Evolutionary conservation across 192 early-diverging fungal genomes (phyloP), one percentile per base, ranked within the genome.

Genomic region (Backusella macrospora): DNA sequence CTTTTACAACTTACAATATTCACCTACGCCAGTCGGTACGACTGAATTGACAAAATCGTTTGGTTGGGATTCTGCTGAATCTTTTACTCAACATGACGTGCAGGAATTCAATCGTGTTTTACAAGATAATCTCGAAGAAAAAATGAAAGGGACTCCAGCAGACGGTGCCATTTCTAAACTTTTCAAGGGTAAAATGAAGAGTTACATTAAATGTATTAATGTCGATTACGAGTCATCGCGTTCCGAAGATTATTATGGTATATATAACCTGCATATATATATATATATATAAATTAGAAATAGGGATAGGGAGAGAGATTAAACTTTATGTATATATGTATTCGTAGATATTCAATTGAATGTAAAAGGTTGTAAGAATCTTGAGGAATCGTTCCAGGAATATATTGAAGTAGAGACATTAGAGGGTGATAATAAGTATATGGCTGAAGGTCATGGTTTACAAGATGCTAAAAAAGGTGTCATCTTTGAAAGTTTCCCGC

Each of bases 1-100:
- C 59, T 99, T 98, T 75, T 97, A 97, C 76, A 92, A 95, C 62
- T 77, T 99, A 59, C 95, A 97, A 70, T 86, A 86, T 47, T 88
- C 86, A 42, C 69, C 85, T n/a, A 74, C 83, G 18, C 80, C 96
- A 2, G 94, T 99, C 42, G 94, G 78, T 40, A 99, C 98, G 0
- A 96, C 87, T 1, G 98, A 98, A 83, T 82, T 99, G 71, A 99
- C 98, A 45, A 92, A 92, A 77, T 96, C 95, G 3, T 99, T 99
- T 90, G 98, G 98, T 14, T 99, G 98, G 98, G 93, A 97, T 79
- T 92, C 96, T 7, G 66, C 90, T 52, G 98, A 98, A 40, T 91
- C 95, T 15, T 99, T 98, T 75, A 92, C 90, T 87, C 97, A 99
- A 85, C 98, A 99, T 77, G 98, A 99, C 81, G 93, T 98, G 21